Conservation (phyloP, 2,329 filamentous ascomycete genomes). For the Aspergillus awamori region DNA sequence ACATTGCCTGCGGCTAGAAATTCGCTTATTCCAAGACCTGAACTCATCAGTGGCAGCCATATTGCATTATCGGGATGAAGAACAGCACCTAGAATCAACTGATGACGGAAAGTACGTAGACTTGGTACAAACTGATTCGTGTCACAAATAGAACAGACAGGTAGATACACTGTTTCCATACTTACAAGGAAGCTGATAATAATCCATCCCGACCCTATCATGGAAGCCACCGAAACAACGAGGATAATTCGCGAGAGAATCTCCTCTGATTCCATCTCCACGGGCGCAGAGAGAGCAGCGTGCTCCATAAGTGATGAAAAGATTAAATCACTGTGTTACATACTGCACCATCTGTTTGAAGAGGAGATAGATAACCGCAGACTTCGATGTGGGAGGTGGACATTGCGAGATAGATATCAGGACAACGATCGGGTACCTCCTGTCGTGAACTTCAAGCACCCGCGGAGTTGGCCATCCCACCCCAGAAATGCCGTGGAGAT, state of each 20-base stretch:
- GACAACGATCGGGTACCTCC: not conserved
- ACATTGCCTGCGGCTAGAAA: conserved; percentile 11
- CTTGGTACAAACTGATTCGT: conserved; percentile 6
- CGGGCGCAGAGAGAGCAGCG: not conserved
- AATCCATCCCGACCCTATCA: conserved; percentile 9
- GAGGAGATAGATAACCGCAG: not conserved
- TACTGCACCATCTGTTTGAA: not conserved
- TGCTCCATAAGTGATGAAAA: not conserved
- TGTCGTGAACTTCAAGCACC: not conserved
- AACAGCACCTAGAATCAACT: conserved; percentile 9
- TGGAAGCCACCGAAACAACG: conserved; percentile 3
- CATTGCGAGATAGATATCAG: not conserved
- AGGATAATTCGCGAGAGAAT: not conserved
- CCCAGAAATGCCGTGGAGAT: not conserved
- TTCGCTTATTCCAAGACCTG: conserved; percentile 11
- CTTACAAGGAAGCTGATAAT: conserved; percentile 10
- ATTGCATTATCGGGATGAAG: not conserved
- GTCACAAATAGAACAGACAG: not conserved
- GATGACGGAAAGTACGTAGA: conserved; percentile 13
- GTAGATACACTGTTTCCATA: not conserved
- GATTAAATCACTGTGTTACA: not conserved
- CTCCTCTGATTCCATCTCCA: not conserved
- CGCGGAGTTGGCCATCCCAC: conserved; percentile 8
- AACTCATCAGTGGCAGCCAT: not conserved
- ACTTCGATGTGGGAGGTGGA: not conserved